Conservation (phyloP, 805 yeast genomes). For the Pichia occidentalis region DNA sequence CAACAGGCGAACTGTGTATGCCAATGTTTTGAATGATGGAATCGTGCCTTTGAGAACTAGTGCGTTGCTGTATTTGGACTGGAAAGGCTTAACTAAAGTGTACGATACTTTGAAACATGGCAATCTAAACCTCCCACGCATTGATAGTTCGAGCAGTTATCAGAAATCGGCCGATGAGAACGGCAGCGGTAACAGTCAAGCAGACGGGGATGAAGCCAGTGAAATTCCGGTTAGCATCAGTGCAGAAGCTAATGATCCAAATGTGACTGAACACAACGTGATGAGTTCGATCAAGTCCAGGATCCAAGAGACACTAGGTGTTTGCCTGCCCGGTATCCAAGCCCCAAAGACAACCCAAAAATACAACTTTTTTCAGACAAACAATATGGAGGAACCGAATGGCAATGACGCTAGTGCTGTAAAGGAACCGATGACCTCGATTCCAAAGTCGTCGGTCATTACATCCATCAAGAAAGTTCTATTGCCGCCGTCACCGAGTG, state of each 20-base stretch:
- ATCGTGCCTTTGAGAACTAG: slow-evolving; percentile 92
- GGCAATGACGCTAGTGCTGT: slow-evolving; percentile 14
- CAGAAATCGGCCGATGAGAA: neutral
- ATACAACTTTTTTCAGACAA: slow-evolving; percentile 29
- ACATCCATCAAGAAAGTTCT: slow-evolving; percentile 73
- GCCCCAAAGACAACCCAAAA: slow-evolving; percentile 16
- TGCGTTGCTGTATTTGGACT: slow-evolving; percentile 77
- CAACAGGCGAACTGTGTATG: slow-evolving; percentile 71
- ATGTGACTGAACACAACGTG: too few relatives aligned
- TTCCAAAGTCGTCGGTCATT: slow-evolving; percentile 71
- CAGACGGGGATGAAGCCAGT: slow-evolving; percentile 17
- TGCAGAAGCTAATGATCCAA: slow-evolving; percentile 3
- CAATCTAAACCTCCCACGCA: slow-evolving; percentile 11
- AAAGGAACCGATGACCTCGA: slow-evolving; percentile 12
- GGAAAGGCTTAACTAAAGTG: slow-evolving; percentile 62
- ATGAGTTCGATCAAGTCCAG: slow-evolving; percentile 20
- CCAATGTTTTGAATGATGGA: slow-evolving; percentile 89
- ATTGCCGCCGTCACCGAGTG: slow-evolving; percentile 73
- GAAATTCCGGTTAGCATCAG: slow-evolving; percentile 29
- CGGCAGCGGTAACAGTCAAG: neutral
- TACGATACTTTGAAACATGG: slow-evolving; percentile 22
- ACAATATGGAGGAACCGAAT: slow-evolving; percentile 13
- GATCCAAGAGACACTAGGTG: slow-evolving; percentile 38
- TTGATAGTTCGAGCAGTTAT: neutral
- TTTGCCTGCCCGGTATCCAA: slow-evolving; percentile 34